phyloP scores from a whole-genome alignment of 208 protist genomes.

The Trypanosoma mega region DNA sequence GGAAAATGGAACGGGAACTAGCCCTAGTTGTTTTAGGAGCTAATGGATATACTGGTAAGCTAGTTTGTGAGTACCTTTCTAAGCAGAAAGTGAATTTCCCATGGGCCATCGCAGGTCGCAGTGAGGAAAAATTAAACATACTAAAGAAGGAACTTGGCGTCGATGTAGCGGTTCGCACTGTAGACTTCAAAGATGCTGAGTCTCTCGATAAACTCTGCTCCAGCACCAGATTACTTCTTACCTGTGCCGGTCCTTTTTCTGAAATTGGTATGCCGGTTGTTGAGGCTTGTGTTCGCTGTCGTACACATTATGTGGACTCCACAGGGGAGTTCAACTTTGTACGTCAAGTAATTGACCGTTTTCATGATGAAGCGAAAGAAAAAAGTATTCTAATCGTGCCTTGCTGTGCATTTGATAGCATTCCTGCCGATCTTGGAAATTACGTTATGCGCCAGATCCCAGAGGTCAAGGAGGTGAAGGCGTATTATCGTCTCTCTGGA shows the following conservation, averaged over 20 bases:
- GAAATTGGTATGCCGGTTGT: slow-evolving; percentile 83
- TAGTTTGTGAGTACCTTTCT: slow-evolving; percentile 72
- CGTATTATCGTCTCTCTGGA: slow-evolving; percentile 34
- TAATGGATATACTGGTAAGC: slow-evolving; percentile 82
- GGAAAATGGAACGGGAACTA: background rate
- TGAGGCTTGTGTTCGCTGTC: slow-evolving; percentile 75
- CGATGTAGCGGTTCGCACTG: slow-evolving; percentile 41
- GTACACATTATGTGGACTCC: slow-evolving; percentile 90
- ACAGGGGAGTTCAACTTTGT: slow-evolving; percentile 90
- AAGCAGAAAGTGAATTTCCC: slow-evolving; percentile 16
- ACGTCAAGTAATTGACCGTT: slow-evolving; percentile 53
- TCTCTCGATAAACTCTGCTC: slow-evolving; percentile 57
- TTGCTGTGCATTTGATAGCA: slow-evolving; percentile 88
- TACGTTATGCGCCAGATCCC: slow-evolving; percentile 57
- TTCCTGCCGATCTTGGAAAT: slow-evolving; percentile 88
- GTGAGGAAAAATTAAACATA: slow-evolving; percentile 47
- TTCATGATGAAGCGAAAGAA: slow-evolving; percentile 61
- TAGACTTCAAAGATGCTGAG: slow-evolving; percentile 40
- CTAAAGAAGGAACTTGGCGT: slow-evolving; percentile 53
- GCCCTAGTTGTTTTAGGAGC: slow-evolving; percentile 65
- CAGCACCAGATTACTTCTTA: slow-evolving; percentile 57
- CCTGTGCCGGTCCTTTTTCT: slow-evolving; percentile 82
- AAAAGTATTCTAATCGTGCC: slow-evolving; percentile 66
- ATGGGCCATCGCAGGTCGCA: slow-evolving; percentile 85
- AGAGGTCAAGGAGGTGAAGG: slow-evolving; percentile 42